Evolutionary conservation across 2,329 filamentous ascomycete genomes (phyloP).

Genomic region (Trichophyton mentagrophytes): DNA sequence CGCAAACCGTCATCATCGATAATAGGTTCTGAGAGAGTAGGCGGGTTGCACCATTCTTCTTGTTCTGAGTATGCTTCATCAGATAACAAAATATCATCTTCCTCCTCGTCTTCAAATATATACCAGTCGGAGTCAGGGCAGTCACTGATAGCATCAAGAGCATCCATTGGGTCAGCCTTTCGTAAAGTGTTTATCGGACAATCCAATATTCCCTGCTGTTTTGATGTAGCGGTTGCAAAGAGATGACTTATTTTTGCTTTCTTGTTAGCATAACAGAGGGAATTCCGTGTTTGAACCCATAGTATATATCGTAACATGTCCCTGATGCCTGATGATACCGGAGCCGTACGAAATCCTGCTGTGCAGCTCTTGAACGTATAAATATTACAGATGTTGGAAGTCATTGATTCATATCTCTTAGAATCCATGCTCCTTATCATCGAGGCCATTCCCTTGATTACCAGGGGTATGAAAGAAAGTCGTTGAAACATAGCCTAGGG

Average conservation of each 20-base stretch:
- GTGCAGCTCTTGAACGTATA: neutral
- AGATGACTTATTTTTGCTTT: slow-evolving; percentile 5
- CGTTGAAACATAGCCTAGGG: slow-evolving; percentile 26
- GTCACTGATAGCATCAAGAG: neutral
- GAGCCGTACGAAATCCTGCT: neutral
- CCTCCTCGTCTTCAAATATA: neutral
- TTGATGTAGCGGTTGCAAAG: neutral
- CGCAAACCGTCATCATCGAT: neutral
- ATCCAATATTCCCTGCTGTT: neutral
- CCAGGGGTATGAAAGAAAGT: slow-evolving; percentile 22
- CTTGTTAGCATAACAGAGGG: slow-evolving; percentile 14
- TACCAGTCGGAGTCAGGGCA: neutral
- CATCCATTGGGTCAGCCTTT: neutral
- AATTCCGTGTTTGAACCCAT: slow-evolving; percentile 23
- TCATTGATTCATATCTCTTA: slow-evolving; percentile 11
- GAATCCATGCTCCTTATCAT: slow-evolving; percentile 19
- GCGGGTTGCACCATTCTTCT: neutral
- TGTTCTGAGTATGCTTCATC: neutral
- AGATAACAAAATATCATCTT: neutral
- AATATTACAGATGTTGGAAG: slow-evolving; percentile 8
- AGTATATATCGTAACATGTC: slow-evolving; percentile 19
- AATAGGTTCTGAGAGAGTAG: neutral
- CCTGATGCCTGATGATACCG: slow-evolving; percentile 8
- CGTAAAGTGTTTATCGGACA: neutral
- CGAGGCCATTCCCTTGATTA: slow-evolving; percentile 24